A percentile compares a stretch with the other conserved stretches of the same genome.
These are phyloP conservation scores for Xylaria sp. DNA, from an alignment of 2,329 filamentous ascomycete species.

Conservation along the genomic window DNA sequence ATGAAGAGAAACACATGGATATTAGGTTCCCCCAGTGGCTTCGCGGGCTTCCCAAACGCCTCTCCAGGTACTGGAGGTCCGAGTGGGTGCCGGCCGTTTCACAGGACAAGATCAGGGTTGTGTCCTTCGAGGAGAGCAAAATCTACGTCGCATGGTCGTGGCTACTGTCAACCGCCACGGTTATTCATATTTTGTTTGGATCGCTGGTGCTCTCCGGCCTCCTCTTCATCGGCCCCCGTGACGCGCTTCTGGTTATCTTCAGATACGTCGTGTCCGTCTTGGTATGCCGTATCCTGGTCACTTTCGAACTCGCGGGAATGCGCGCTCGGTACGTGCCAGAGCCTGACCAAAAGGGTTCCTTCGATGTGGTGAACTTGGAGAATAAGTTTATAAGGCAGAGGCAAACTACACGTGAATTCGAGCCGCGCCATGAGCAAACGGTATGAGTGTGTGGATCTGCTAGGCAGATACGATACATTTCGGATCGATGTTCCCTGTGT, in stretches of 20 bases:
- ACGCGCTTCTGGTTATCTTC: constrained; percentile 43
- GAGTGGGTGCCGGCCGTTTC: constrained; percentile 27
- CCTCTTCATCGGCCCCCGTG: constrained; percentile 41
- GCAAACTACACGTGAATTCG: not conserved
- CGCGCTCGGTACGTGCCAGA: constrained; percentile 22
- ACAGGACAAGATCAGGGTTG: constrained; percentile 28
- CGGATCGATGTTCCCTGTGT: not conserved
- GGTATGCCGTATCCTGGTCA: constrained; percentile 43
- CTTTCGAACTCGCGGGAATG: constrained; percentile 46
- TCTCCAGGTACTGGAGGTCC: constrained; percentile 21
- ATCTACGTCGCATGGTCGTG: constrained; percentile 39
- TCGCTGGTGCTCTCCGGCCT: constrained; percentile 46
- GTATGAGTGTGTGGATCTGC: not conserved
- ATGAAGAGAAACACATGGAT: not conserved
- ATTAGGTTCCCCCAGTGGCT: constrained; percentile 24
- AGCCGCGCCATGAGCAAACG: not conserved
- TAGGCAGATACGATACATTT: not conserved
- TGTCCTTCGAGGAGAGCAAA: constrained; percentile 22
- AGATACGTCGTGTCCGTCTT: constrained; percentile 44
- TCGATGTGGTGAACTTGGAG: not conserved
- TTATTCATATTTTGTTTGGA: constrained; percentile 46
- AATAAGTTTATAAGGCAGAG: not conserved
- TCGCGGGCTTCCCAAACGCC: constrained; percentile 15
- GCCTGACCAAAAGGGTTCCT: not conserved
- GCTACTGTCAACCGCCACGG: constrained; percentile 39